These are phyloP conservation scores for Phialophora verrucosa DNA, from an alignment of 2,329 filamentous ascomycete genomes.

Conservation along the genomic window DNA sequence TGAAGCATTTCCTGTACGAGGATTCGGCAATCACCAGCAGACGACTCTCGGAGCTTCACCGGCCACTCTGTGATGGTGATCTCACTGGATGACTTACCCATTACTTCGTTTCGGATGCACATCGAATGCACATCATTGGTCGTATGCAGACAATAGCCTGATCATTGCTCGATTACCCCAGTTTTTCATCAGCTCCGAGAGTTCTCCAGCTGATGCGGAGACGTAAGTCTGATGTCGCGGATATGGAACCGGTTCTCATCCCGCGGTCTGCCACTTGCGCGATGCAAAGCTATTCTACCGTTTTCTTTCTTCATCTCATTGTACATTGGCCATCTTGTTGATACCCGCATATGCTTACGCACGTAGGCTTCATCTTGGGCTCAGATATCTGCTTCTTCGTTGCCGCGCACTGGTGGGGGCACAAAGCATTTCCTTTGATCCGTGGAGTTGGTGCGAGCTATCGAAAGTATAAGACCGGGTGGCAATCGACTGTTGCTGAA, in stretches of 20 bases:
- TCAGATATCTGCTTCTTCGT: background rate
- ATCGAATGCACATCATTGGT: background rate
- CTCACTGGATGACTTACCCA: background rate
- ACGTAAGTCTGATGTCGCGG: constrained; percentile 8
- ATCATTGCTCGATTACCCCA: background rate
- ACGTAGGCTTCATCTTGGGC: background rate
- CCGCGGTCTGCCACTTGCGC: background rate
- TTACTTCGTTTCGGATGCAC: background rate
- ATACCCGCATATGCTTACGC: background rate
- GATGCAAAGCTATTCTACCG: background rate
- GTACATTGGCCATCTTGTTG: background rate
- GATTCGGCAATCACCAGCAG: background rate
- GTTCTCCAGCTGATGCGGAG: constrained; percentile 22
- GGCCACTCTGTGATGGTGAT: background rate
- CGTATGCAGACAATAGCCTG: background rate
- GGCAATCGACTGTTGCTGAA: background rate
- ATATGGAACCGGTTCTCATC: constrained; percentile 4
- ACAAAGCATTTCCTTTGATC: background rate
- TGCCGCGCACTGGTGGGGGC: background rate
- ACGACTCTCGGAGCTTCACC: background rate
- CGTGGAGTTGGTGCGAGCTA: background rate
- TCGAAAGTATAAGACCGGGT: background rate
- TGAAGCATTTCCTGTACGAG: background rate
- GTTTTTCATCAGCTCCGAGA: constrained; percentile 7
- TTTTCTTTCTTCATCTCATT: background rate